Percentiles rank a stretch among this genome's conserved stretches.
phyloP scores from a whole-genome alignment of 2,329 filamentous ascomycete genomes.

The Penicillium janthinellum region DNA sequence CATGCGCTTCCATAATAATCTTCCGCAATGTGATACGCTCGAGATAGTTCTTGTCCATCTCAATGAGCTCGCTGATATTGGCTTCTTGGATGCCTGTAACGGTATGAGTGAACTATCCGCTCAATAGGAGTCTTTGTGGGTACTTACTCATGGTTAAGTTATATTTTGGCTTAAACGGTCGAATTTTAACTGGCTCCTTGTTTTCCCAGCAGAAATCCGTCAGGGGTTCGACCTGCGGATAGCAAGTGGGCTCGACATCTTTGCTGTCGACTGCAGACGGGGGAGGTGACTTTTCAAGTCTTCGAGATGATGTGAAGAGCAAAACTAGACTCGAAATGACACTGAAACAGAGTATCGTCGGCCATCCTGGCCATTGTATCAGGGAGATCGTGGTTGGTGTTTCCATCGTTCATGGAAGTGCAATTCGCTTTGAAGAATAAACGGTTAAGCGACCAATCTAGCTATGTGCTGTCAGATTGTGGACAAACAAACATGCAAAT shows the following conservation, averaged over 20 bases:
- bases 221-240: slow-evolving; percentile 10
- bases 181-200: slow-evolving; percentile 8
- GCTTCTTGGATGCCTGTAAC: slow-evolving; percentile 10
- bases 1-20: neutral
- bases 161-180: slow-evolving; percentile 17
- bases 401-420: neutral
- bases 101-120: neutral
- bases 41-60: slow-evolving; percentile 18
- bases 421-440: neutral
- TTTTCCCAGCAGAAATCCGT: slow-evolving; percentile 11
- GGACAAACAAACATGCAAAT: no score
- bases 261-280: neutral
- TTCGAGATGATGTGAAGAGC: neutral
- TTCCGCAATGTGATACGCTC: slow-evolving; percentile 15
- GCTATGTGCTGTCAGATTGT: no score
- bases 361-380: neutral
- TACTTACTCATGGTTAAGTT: slow-evolving; percentile 15
- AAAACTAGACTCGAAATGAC: neutral
- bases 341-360: neutral
- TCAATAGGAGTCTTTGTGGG: neutral
- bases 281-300: neutral
- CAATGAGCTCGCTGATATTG: slow-evolving; percentile 10
- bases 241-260: neutral
- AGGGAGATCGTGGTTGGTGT: neutral
- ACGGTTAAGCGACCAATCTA: no score